Percentiles rank a stretch among this genome's conserved stretches.
These are phyloP conservation scores for Akanthomyces muscarius DNA, from an alignment of 2,329 filamentous ascomycete genomes.

Conservation along the genomic window DNA sequence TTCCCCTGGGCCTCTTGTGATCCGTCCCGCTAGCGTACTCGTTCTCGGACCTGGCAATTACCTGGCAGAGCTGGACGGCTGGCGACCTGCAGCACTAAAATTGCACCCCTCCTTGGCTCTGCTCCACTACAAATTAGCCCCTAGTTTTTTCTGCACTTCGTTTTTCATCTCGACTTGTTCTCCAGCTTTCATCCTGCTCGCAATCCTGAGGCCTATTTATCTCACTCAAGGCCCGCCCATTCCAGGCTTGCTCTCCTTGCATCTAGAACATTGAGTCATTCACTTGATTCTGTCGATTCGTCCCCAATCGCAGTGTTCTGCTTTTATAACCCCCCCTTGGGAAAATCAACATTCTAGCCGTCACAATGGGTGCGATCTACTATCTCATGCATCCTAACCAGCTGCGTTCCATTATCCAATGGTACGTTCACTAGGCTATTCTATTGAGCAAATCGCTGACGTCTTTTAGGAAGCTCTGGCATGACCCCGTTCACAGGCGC, in stretches of 20 bases:
- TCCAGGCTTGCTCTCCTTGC: background rate
- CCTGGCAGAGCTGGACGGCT: no score
- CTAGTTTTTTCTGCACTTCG: background rate
- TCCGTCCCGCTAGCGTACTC: conserved; percentile 7
- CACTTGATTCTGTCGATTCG: background rate
- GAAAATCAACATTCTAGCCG: conserved; percentile 18
- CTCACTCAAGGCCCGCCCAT: background rate
- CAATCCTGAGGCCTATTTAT: conserved; percentile 1
- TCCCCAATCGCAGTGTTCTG: conserved; percentile 3
- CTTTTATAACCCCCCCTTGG: background rate
- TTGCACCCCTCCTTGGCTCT: no score
- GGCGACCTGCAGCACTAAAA: no score
- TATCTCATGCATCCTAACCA: conserved; percentile 71
- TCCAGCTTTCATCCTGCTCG: background rate
- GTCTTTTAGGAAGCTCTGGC: conserved; percentile 80
- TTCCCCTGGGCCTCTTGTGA: no score
- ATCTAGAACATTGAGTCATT: conserved; percentile 1
- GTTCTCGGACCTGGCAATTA: conserved; percentile 3
- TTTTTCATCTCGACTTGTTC: background rate
- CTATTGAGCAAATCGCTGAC: conserved; percentile 21
- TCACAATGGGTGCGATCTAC: conserved; percentile 63
- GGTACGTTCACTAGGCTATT: conserved; percentile 50
- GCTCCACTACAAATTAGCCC: background rate
- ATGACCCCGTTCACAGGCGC: conserved; percentile 85
- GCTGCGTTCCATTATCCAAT: conserved; percentile 82